phyloP scores from a whole-genome alignment of 2,329 filamentous ascomycete genomes.

The Sporothrix humicola region DNA sequence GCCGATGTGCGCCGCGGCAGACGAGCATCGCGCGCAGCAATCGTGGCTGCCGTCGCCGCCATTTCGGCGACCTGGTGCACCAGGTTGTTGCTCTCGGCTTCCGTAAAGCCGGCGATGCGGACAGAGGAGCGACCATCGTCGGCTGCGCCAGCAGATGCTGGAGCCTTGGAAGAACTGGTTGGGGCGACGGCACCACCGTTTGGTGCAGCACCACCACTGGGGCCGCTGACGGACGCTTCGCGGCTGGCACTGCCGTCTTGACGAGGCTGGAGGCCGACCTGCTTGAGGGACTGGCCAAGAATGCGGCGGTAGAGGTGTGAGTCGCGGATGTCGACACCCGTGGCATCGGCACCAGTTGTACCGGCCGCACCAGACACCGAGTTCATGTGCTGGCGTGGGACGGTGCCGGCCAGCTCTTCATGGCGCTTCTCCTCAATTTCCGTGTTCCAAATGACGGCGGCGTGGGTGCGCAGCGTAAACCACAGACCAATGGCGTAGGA shows the following conservation, averaged over 20 bases:
- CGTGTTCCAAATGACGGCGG: constrained; percentile 94
- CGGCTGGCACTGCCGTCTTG: constrained; percentile 42
- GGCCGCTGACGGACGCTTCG: constrained; percentile 44
- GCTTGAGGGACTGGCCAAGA: constrained; percentile 84
- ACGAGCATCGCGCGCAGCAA: constrained; percentile 78
- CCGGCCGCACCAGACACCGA: neutral
- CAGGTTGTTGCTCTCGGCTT: constrained; percentile 79
- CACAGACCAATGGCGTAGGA: constrained; percentile 93
- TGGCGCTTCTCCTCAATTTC: constrained; percentile 79
- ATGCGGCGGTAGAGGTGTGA: constrained; percentile 92
- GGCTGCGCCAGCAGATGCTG: neutral
- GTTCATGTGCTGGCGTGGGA: neutral
- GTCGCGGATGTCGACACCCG: constrained; percentile 76
- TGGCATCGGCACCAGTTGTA: constrained; percentile 48
- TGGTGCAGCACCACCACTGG: neutral
- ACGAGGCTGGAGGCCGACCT: constrained; percentile 70
- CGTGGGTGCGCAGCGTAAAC: constrained; percentile 95
- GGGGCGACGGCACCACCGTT: constrained; percentile 42
- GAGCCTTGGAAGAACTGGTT: constrained; percentile 44
- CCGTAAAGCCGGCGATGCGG: constrained; percentile 72
- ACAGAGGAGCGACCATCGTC: constrained; percentile 52
- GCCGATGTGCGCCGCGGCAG: constrained; percentile 33
- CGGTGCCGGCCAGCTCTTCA: constrained; percentile 51
- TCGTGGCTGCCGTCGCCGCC: constrained; percentile 85
- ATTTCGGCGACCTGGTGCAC: constrained; percentile 91